Percentiles rank a stretch among this genome's conserved stretches.
Conservation (phyloP, 768 basidiomycete genomes). For the Pulveroboletus sp. region DNA sequence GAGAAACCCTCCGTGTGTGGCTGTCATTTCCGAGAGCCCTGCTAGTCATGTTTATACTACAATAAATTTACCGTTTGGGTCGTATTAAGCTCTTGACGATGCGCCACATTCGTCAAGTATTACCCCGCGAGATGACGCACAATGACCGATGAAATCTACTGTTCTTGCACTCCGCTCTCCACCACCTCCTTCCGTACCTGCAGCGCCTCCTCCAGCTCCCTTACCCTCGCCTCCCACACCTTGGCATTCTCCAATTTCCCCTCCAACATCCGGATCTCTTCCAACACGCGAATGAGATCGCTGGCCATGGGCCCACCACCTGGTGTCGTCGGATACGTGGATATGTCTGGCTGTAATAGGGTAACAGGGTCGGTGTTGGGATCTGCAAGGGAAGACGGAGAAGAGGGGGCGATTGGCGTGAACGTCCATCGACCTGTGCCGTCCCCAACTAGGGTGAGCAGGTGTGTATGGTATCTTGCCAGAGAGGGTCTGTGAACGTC, state of each 20-base stretch:
- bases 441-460: constrained; percentile 76
- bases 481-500: constrained; percentile 57
- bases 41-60: too few relatives aligned
- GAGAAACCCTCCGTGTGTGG: too few relatives aligned
- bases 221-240: constrained; percentile 26
- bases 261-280: constrained; percentile 27
- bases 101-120: too few relatives aligned
- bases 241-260: constrained; percentile 20
- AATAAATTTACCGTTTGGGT: too few relatives aligned
- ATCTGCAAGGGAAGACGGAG: background rate
- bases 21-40: background rate
- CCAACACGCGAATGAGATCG: constrained; percentile 23
- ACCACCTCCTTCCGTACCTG: constrained; percentile 12
- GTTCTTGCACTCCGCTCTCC: background rate
- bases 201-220: constrained; percentile 22
- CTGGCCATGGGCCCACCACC: constrained; percentile 2
- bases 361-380: background rate
- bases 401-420: constrained; percentile 39
- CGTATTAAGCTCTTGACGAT: too few relatives aligned
- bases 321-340: background rate
- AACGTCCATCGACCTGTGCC: constrained; percentile 68
- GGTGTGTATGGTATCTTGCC: constrained; percentile 83
- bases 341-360: background rate
- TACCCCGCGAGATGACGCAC: background rate
- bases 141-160: background rate